These are phyloP conservation scores for Babesia microti DNA, from an alignment of 169 alveolate genomes.

Conservation along the genomic window DNA sequence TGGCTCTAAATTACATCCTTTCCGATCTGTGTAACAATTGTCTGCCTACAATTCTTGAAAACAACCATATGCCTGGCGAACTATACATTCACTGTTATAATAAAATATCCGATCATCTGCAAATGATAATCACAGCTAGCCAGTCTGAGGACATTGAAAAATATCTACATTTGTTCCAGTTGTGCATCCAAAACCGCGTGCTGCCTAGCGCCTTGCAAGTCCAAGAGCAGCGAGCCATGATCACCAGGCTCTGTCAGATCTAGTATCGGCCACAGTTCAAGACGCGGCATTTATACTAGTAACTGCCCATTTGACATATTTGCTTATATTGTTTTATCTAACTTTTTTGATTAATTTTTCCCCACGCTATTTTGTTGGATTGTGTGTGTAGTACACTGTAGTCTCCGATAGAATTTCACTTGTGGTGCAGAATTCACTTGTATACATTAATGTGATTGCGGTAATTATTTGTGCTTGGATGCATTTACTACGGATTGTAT, in stretches of 20 bases:
- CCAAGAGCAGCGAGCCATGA: constrained; percentile 55
- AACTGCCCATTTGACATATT: too few species aligned
- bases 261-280: constrained; percentile 3
- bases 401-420: too few species aligned
- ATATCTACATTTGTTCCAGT: constrained; percentile 42
- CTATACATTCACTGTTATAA: constrained; percentile 50
- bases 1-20: constrained; percentile 42
- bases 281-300: too few species aligned
- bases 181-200: constrained; percentile 47
- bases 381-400: too few species aligned
- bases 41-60: constrained; percentile 42
- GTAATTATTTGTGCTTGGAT: too few species aligned
- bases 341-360: too few species aligned
- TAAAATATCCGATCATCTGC: constrained; percentile 49
- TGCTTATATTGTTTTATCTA: too few species aligned
- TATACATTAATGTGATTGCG: too few species aligned
- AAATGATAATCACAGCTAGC: constrained; percentile 48
- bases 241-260: constrained; percentile 50
- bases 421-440: too few species aligned
- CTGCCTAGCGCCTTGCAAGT: constrained; percentile 50
- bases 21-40: constrained; percentile 54
- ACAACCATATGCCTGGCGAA: constrained; percentile 55
- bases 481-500: too few species aligned
- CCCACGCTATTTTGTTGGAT: too few species aligned
- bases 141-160: constrained; percentile 49